phyloP scores from a whole-genome alignment of 371 early-diverging fungal genomes.

The Zychaea mexicana region DNA sequence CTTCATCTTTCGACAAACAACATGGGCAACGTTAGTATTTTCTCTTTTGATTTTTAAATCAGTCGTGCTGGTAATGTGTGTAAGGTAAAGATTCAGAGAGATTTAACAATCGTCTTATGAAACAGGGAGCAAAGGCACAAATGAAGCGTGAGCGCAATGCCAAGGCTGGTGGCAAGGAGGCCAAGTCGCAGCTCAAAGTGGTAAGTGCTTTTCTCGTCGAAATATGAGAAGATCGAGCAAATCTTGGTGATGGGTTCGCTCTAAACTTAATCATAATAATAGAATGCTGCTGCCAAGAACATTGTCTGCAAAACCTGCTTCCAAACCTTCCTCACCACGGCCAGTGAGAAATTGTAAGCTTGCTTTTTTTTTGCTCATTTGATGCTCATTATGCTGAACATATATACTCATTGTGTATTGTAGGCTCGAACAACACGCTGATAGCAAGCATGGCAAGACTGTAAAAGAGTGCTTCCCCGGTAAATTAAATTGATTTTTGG shows the following conservation, averaged over 20 bases:
- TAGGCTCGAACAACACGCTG: slow-evolving; percentile 73
- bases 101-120: background rate
- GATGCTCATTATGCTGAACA: background rate
- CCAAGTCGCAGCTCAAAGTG: slow-evolving; percentile 78
- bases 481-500: slow-evolving; percentile 18
- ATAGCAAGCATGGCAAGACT: slow-evolving; percentile 82
- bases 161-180: slow-evolving; percentile 53
- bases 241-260: background rate
- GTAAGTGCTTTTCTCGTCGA: slow-evolving; percentile 42
- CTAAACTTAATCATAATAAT: background rate
- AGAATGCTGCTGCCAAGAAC: slow-evolving; percentile 83
- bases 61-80: too few relatives aligned
- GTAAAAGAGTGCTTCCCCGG: slow-evolving; percentile 84
- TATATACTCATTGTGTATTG: background rate
- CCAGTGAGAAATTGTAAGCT: slow-evolving; percentile 73
- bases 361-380: too few relatives aligned
- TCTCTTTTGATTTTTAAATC: background rate
- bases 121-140: slow-evolving; percentile 76
- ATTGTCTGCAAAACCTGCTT: slow-evolving; percentile 78
- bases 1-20: background rate
- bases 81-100: background rate
- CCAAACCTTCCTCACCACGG: slow-evolving; percentile 85
- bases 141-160: slow-evolving; percentile 76
- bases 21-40: slow-evolving; percentile 17
- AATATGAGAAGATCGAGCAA: background rate